These are phyloP conservation scores for Kuraishia hungarica DNA, from an alignment of 805 yeast genomes.

Conservation along the genomic window DNA sequence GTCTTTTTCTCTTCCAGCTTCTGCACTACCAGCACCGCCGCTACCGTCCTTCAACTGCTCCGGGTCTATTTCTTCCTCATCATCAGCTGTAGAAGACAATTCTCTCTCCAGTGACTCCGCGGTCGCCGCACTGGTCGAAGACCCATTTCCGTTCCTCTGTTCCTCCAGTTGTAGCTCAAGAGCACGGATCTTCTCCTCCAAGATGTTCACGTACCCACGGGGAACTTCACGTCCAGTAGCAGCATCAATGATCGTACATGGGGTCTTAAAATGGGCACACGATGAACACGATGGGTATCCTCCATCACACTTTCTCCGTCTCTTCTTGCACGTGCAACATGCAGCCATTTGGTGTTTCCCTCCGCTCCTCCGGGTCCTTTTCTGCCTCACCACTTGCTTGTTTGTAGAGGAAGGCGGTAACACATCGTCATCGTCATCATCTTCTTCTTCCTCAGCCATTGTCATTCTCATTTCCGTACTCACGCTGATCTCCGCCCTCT, in stretches of 20 bases:
- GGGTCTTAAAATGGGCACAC: slow-evolving; percentile 30
- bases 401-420: too few species aligned
- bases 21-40: too few species aligned
- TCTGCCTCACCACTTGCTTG: background rate
- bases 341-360: slow-evolving; percentile 32
- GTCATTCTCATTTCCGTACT: too few species aligned
- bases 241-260: slow-evolving; percentile 38
- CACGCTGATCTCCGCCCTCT: background rate
- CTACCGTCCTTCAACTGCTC: background rate
- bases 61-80: background rate
- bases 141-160: background rate
- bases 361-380: slow-evolving; percentile 1
- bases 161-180: slow-evolving; percentile 1
- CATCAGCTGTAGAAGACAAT: background rate
- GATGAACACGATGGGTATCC: slow-evolving; percentile 37
- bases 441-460: background rate
- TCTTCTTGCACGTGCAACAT: slow-evolving; percentile 40
- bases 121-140: background rate
- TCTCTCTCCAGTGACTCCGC: background rate
- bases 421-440: background rate
- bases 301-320: slow-evolving; percentile 44
- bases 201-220: slow-evolving; percentile 32
- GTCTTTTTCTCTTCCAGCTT: slow-evolving; percentile 6
- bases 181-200: slow-evolving; percentile 25
- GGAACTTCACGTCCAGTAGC: slow-evolving; percentile 40